phyloP scores from a whole-genome alignment of 805 yeast species.

The Lipomyces kockii region DNA sequence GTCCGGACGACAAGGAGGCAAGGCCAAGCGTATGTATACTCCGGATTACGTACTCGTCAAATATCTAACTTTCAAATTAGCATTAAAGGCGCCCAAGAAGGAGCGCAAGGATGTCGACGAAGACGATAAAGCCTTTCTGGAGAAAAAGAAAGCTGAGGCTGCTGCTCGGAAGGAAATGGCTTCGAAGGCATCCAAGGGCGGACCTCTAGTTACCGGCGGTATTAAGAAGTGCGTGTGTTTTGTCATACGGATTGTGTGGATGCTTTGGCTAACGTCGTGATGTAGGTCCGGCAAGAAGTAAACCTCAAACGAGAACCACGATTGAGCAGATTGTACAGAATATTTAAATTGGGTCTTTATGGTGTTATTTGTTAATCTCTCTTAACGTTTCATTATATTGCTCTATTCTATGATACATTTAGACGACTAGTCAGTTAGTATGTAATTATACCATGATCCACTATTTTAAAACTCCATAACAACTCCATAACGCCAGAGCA shows the following conservation, averaged over 20 bases:
- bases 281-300: slow-evolving; percentile 38
- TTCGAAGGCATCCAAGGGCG: slow-evolving; percentile 83
- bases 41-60: slow-evolving; percentile 44
- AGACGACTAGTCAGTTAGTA: neutral
- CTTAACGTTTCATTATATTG: too few relatives aligned
- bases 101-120: slow-evolving; percentile 74
- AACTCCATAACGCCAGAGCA: neutral
- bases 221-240: slow-evolving; percentile 70
- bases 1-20: slow-evolving; percentile 99
- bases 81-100: slow-evolving; percentile 80
- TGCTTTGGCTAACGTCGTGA: neutral
- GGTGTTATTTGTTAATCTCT: neutral
- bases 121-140: slow-evolving; percentile 88
- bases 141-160: slow-evolving; percentile 93
- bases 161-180: slow-evolving; percentile 91
- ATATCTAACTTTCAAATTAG: slow-evolving; percentile 40
- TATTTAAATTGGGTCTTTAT: neutral
- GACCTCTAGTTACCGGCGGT: slow-evolving; percentile 92
- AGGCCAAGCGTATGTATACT: slow-evolving; percentile 71
- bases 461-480: neutral
- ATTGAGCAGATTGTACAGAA: neutral
- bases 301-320: neutral
- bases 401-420: neutral
- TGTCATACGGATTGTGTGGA: slow-evolving; percentile 1
- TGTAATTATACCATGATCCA: neutral